A percentile compares a stretch with the other conserved stretches of the same genome.
Conservation (phyloP, 2,329 filamentous ascomycete genomes). For the Microsporum audouinii region DNA sequence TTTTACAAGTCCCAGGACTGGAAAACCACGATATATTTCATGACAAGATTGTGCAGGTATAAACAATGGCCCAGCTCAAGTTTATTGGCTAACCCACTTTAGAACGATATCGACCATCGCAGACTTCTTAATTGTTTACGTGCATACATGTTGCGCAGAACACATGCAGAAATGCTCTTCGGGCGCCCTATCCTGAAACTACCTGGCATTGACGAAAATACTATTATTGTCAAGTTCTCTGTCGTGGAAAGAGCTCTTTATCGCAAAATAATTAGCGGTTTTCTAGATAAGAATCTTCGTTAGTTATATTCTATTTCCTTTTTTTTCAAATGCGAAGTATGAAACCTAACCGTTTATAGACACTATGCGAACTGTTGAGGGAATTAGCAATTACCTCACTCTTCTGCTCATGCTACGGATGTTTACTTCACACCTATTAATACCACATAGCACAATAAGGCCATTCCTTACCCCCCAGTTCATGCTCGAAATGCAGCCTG, state of each 20-base stretch:
- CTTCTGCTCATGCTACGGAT: constrained; percentile 43
- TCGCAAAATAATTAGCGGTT: constrained; percentile 38
- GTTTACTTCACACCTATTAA: constrained; percentile 40
- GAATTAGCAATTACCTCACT: constrained; percentile 20
- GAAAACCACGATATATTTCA: constrained; percentile 14
- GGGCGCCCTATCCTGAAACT: constrained; percentile 44
- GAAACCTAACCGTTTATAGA: neutral
- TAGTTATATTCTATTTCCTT: constrained; percentile 1
- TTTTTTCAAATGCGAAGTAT: neutral
- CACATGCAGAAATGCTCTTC: constrained; percentile 44
- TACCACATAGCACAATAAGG: constrained; percentile 37
- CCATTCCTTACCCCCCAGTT: constrained; percentile 36
- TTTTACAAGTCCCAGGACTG: constrained; percentile 24
- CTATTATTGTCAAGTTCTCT: constrained; percentile 40
- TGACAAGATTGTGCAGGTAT: constrained; percentile 7
- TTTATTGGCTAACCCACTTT: neutral
- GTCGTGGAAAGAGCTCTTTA: constrained; percentile 44
- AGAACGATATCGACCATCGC: constrained; percentile 13
- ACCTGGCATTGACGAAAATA: constrained; percentile 37
- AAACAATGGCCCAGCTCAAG: neutral
- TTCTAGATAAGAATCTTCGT: constrained; percentile 24
- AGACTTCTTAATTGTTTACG: constrained; percentile 23
- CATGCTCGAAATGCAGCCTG: constrained; percentile 33
- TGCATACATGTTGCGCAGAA: constrained; percentile 44
- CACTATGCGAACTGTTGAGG: neutral